Percentiles rank a stretch among this genome's conserved stretches.
Evolutionary conservation across 2,329 filamentous ascomycete species (phyloP).

Genomic region (Paracamarosporium sp.): DNA sequence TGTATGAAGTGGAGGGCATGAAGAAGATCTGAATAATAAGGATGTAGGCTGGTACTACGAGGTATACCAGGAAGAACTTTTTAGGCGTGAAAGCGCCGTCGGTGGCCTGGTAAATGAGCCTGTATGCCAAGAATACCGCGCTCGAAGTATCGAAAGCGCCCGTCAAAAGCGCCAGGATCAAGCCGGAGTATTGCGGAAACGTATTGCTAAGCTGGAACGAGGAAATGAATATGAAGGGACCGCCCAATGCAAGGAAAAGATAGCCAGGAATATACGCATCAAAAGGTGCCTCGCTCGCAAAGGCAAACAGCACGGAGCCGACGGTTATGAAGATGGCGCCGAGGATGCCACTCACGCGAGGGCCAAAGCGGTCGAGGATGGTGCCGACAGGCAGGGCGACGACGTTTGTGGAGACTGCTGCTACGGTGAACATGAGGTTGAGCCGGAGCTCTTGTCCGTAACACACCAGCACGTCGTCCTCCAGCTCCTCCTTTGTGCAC

Average conservation of each 20-base stretch:
- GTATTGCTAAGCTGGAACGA: slow-evolving; percentile 60
- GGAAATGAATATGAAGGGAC: slow-evolving; percentile 59
- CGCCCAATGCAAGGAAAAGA: slow-evolving; percentile 57
- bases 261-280: slow-evolving; percentile 68
- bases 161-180: slow-evolving; percentile 58
- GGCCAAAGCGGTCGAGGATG: slow-evolving; percentile 82
- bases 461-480: slow-evolving; percentile 41
- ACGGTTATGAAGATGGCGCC: slow-evolving; percentile 71
- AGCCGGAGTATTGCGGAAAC: slow-evolving; percentile 57
- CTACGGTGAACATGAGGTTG: slow-evolving; percentile 92
- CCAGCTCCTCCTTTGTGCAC: slow-evolving; percentile 45
- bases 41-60: slow-evolving; percentile 55
- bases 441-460: slow-evolving; percentile 57
- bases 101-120: slow-evolving; percentile 54
- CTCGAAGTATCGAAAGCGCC: slow-evolving; percentile 59
- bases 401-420: slow-evolving; percentile 87
- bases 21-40: slow-evolving; percentile 53
- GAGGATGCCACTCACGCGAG: slow-evolving; percentile 75
- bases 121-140: slow-evolving; percentile 56
- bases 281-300: slow-evolving; percentile 68
- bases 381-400: slow-evolving; percentile 85
- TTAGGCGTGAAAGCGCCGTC: slow-evolving; percentile 52
- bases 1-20: slow-evolving; percentile 57
- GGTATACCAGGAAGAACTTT: slow-evolving; percentile 58
- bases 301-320: slow-evolving; percentile 77